Evolutionary conservation across 306 rosid species (phyloP).

Genomic region (Pachyrhizus erosus): DNA sequence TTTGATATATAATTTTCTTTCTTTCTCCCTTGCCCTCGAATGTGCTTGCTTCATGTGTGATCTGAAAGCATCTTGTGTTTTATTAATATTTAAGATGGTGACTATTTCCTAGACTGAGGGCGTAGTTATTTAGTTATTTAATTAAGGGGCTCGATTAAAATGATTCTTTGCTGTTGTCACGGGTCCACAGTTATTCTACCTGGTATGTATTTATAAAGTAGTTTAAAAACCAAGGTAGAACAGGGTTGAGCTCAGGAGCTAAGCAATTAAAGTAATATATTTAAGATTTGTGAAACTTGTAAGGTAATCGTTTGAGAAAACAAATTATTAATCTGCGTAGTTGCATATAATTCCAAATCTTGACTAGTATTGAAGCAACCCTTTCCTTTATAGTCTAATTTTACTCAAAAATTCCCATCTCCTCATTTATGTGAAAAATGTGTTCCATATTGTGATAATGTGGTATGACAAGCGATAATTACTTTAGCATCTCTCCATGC

Average conservation of each 20-base stretch:
- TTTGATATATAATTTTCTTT: background rate
- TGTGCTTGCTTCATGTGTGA: slow-evolving; percentile 25
- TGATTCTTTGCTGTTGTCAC: slow-evolving; percentile 24
- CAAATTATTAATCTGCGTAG: background rate
- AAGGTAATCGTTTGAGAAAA: slow-evolving; percentile 27
- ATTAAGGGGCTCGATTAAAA: background rate
- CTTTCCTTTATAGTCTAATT: slow-evolving; percentile 3
- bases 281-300: slow-evolving; percentile 15
- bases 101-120: slow-evolving; percentile 31
- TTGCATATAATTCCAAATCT: slow-evolving; percentile 24
- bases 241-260: slow-evolving; percentile 7
- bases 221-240: slow-evolving; percentile 25
- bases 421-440: background rate
- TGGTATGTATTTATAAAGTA: background rate
- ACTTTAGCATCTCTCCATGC: background rate
- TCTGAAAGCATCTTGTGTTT: slow-evolving; percentile 33
- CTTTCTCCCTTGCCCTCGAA: background rate
- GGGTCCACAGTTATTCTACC: slow-evolving; percentile 29
- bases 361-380: slow-evolving; percentile 22
- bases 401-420: background rate
- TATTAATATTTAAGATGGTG: background rate
- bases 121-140: slow-evolving; percentile 30
- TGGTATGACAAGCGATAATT: background rate
- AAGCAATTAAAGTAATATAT: slow-evolving; percentile 5
- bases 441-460: background rate